A percentile compares a stretch with the other conserved stretches of the same genome.
Conservation (phyloP, 2,329 filamentous ascomycete genomes). For the Blastomyces parvus region DNA sequence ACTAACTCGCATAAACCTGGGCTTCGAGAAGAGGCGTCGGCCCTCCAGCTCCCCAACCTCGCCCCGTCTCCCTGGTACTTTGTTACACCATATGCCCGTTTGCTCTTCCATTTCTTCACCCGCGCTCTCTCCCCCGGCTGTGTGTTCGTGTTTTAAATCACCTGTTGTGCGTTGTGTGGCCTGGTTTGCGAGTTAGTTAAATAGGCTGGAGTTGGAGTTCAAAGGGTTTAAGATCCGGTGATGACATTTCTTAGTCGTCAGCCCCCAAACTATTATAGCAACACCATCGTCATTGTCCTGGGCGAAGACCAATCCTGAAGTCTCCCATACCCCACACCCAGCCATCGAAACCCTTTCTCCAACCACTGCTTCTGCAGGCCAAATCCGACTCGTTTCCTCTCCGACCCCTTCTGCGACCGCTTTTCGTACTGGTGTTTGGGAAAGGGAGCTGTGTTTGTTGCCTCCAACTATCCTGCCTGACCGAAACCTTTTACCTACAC, state of each 20-base stretch:
- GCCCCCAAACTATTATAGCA: background rate
- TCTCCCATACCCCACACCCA: conserved; percentile 4
- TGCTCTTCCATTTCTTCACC: background rate
- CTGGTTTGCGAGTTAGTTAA: background rate
- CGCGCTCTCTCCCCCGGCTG: background rate
- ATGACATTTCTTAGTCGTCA: background rate
- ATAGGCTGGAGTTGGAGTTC: background rate
- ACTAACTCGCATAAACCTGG: background rate
- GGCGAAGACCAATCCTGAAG: background rate
- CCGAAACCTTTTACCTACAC: background rate
- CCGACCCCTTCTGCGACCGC: conserved; percentile 7
- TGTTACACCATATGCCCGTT: background rate
- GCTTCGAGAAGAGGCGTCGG: background rate
- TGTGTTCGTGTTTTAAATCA: background rate
- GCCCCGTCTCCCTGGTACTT: background rate
- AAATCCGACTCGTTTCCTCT: background rate
- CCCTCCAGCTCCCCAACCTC: background rate
- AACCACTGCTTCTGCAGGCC: background rate
- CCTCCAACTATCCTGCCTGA: background rate
- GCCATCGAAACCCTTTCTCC: conserved; percentile 2
- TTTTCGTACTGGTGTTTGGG: background rate
- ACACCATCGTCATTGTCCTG: conserved; percentile 1
- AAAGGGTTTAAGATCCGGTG: background rate
- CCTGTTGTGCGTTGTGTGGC: background rate
- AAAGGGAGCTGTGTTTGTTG: background rate